These are phyloP conservation scores for Talaromyces nanjingensis DNA, from an alignment of 495 filamentous ascomycete genomes.

Conservation along the genomic window DNA sequence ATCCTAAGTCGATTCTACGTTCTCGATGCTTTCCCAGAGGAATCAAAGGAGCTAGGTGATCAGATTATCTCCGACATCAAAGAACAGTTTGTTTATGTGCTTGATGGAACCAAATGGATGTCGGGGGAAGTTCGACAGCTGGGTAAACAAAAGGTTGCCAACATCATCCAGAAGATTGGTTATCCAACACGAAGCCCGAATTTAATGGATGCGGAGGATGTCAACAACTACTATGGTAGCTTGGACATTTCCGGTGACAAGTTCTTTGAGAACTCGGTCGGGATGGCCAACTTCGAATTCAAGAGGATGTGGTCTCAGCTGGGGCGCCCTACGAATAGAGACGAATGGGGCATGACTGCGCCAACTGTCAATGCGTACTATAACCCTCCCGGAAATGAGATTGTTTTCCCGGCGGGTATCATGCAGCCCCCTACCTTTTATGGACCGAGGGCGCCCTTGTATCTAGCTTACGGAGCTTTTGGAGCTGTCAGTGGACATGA, in stretches of 20 bases:
- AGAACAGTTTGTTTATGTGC: conserved; percentile 51
- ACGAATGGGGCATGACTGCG: conserved; percentile 57
- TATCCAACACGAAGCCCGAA: conserved; percentile 62
- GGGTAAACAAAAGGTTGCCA: conserved; percentile 60
- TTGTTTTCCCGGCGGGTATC: conserved; percentile 67
- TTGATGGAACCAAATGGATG: conserved; percentile 62
- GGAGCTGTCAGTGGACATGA: conserved; percentile 68
- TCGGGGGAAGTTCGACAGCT: conserved; percentile 53
- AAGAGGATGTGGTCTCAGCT: conserved; percentile 48
- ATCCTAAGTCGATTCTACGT: conserved; percentile 61
- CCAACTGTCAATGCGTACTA: conserved; percentile 61
- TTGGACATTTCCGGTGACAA: conserved; percentile 44
- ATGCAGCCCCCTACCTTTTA: conserved; percentile 66
- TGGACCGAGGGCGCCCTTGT: conserved; percentile 52
- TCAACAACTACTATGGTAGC: conserved; percentile 51
- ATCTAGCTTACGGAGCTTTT: conserved; percentile 64
- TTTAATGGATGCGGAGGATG: conserved; percentile 48
- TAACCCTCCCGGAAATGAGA: conserved; percentile 56
- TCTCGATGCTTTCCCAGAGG: conserved; percentile 55
- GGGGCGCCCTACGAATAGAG: conserved; percentile 53
- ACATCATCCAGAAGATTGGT: conserved; percentile 68
- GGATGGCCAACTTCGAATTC: conserved; percentile 39
- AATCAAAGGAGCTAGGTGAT: conserved; percentile 59
- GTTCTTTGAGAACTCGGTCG: conserved; percentile 56
- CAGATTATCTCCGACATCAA: conserved; percentile 66